Percentiles rank a stretch among this genome's conserved stretches.
These are phyloP conservation scores for Mallotus japonicus DNA, from an alignment of 441 rosid genomes.

Conservation along the genomic window DNA sequence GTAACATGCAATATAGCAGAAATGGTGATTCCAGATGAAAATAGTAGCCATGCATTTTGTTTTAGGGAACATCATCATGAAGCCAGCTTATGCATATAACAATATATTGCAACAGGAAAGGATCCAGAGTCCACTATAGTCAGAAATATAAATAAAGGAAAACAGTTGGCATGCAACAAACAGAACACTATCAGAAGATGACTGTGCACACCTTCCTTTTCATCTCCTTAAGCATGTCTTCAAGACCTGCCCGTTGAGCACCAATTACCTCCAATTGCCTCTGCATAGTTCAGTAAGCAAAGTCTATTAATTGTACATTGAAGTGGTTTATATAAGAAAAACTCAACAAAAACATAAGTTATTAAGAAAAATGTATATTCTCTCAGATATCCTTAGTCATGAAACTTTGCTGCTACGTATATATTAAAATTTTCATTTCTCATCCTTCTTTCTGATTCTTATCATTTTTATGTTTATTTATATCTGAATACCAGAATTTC, in stretches of 20 bases:
- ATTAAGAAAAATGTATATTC: not conserved
- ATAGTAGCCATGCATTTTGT: not conserved
- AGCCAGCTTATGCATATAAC: not conserved
- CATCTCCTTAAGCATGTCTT: constrained; percentile 98
- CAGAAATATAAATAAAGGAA: not conserved
- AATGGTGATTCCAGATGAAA: not conserved
- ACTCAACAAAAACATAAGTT: constrained; percentile 1
- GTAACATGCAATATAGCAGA: not conserved
- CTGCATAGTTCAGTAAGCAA: constrained; percentile 40
- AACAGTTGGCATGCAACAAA: not conserved
- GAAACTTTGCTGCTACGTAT: not conserved
- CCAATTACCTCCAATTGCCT: constrained; percentile 97
- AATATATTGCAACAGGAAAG: not conserved
- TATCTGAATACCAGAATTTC: not conserved
- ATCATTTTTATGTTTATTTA: not conserved
- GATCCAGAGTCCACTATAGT: not conserved
- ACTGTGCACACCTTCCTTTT: constrained; percentile 70
- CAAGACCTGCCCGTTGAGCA: constrained; percentile 95
- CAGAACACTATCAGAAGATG: constrained; percentile 1
- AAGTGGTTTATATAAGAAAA: constrained; percentile 5
- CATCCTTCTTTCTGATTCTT: not conserved
- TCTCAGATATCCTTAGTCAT: not conserved
- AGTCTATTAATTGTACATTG: constrained; percentile 13
- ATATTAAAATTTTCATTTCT: not conserved
- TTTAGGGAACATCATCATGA: not conserved